Conservation (phyloP, 345 rosid genomes). For the Populus deltoides region DNA sequence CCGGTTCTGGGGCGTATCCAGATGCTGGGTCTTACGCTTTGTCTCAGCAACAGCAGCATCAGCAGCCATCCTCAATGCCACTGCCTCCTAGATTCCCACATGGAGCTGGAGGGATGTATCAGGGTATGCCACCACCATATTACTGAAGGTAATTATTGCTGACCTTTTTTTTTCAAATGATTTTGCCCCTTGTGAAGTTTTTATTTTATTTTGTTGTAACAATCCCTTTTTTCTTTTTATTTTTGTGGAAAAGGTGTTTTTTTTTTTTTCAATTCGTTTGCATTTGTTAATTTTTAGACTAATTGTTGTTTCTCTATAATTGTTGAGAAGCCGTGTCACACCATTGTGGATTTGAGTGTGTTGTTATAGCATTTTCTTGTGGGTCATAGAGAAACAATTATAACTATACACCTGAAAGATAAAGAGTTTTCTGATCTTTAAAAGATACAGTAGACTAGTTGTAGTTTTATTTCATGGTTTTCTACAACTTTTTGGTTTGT, state of each 20-base stretch:
- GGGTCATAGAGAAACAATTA: neutral
- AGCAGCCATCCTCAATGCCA: slow-evolving; percentile 13
- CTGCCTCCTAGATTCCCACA: slow-evolving; percentile 32
- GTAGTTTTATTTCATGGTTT: neutral
- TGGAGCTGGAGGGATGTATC: slow-evolving; percentile 34
- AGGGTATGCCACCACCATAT: slow-evolving; percentile 34
- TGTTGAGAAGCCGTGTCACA: neutral
- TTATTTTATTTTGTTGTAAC: neutral
- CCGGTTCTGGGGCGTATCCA: slow-evolving; percentile 23
- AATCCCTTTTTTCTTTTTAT: neutral
- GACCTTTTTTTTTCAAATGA: neutral
- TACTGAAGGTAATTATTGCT: slow-evolving; percentile 22
- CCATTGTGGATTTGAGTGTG: neutral
- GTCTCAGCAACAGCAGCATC: slow-evolving; percentile 29
- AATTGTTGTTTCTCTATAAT: neutral
- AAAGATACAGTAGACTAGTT: neutral
- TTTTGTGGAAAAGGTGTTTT: no score
- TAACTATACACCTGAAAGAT: neutral
- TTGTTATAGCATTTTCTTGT: neutral
- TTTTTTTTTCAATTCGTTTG: neutral
- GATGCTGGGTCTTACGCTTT: slow-evolving; percentile 27
- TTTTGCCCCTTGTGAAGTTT: neutral
- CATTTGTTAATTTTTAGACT: neutral
- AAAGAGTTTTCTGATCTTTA: neutral
- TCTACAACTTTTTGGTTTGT: neutral